Conservation (phyloP, 169 alveolate species). For the Theileria equi region DNA sequence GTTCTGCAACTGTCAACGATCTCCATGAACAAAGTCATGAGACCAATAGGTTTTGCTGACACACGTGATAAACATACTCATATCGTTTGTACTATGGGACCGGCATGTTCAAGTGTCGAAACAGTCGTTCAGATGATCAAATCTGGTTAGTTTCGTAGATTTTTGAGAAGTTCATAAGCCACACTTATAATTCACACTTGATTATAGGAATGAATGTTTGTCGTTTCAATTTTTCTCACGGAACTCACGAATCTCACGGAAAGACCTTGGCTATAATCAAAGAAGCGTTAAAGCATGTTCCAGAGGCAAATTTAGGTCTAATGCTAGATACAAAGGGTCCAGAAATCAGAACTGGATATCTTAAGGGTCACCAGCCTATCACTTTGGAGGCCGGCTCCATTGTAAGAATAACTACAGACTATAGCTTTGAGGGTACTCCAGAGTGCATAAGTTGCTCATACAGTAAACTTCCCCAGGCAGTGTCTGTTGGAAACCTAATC, state of each 20-base stretch:
- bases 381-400: conserved; percentile 88
- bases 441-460: conserved; percentile 91
- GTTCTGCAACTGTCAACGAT: conserved; percentile 29
- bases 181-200: conserved; percentile 27
- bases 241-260: conserved; percentile 92
- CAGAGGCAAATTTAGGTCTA: conserved; percentile 88
- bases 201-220: conserved; percentile 96
- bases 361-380: conserved; percentile 86
- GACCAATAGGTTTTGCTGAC: conserved; percentile 9
- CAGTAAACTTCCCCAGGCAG: conserved; percentile 89
- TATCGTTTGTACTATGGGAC: conserved; percentile 97
- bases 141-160: conserved; percentile 59
- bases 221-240: conserved; percentile 98
- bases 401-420: conserved; percentile 91
- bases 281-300: conserved; percentile 91
- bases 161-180: background rate
- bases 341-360: conserved; percentile 96
- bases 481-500: conserved; percentile 89
- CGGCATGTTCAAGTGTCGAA: conserved; percentile 90
- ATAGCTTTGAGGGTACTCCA: conserved; percentile 89
- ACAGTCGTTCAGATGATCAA: conserved; percentile 86
- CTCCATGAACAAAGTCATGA: conserved; percentile 27
- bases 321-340: conserved; percentile 99
- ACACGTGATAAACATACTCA: conserved; percentile 85
- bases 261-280: conserved; percentile 82